These are phyloP conservation scores for Neovahlkampfia damariscottae DNA, from an alignment of 78 protist species.

Conservation along the genomic window DNA sequence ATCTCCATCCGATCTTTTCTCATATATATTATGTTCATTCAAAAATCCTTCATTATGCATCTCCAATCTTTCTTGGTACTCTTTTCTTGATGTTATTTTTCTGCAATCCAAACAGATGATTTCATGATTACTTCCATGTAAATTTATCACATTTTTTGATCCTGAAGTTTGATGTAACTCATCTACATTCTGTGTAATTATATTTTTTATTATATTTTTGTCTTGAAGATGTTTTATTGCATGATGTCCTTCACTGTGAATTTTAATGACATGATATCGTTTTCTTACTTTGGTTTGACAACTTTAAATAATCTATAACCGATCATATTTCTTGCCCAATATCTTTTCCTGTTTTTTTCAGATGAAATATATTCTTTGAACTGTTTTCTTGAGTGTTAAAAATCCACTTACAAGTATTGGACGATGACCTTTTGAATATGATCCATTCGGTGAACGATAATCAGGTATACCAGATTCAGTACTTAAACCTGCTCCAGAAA, in stretches of 20 bases:
- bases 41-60: neutral
- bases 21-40: no score
- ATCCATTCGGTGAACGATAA: slow-evolving; percentile 23
- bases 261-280: no score
- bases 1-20: slow-evolving; percentile 25
- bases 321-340: slow-evolving; percentile 14
- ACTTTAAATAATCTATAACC: neutral
- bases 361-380: neutral
- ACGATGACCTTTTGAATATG: slow-evolving; percentile 18
- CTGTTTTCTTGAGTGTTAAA: no score
- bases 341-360: slow-evolving; percentile 9
- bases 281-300: slow-evolving; percentile 9
- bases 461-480: slow-evolving; percentile 35
- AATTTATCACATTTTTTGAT: neutral
- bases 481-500: slow-evolving; percentile 17
- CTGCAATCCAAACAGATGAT: slow-evolving; percentile 14
- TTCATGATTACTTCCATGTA: slow-evolving; percentile 1
- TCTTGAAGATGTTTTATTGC: neutral
- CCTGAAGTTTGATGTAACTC: slow-evolving; percentile 8
- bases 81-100: neutral
- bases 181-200: slow-evolving; percentile 39
- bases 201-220: neutral
- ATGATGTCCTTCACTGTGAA: neutral
- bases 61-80: slow-evolving; percentile 1
- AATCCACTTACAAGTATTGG: no score